Evolutionary conservation across 1,139 yeast genomes (phyloP), one percentile per base, ranked within the genome.

Genomic region (Taphrina confusa): DNA sequence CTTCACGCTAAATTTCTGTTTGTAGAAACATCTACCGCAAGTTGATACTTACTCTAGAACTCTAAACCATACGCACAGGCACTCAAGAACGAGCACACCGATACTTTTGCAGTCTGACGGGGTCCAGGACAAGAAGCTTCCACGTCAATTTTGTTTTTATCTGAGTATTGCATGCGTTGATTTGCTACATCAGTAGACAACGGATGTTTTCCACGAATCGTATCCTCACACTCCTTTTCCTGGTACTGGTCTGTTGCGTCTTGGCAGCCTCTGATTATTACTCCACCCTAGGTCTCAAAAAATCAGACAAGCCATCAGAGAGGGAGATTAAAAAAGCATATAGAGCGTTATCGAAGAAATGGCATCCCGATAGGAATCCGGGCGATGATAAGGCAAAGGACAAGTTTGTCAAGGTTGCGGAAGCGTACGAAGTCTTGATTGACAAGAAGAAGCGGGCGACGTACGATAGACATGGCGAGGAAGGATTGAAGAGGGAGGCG

Each of bases 331-430:
- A 88, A 71, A 82, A 83, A 64, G 96, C 97, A 0, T 92, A 91
- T 72, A 76, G 96, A 66, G 82, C 82, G 63, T 76, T 92, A 65
- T 85, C 94, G 66, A 86, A 90, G 72, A 88, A 87, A 69, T 90
- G 82, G 72, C 98, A 92, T 70, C 98, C 98, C 0, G 98, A 92
- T 72, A 92, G 94, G 75, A 92, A 92, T 69, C 85, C 82, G 3
- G 85, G 83, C 6, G 82, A 85, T 66, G 92, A 87, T 22, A 85
- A 80, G 44, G 95, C 97, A 1, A 91, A 87, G 66, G 85, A 85
- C 61, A 85, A 81, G 73, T 92, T 90, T 72, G 84, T 92, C 57
- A 95, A 90, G 71, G 82, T 92, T 28, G 96, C 96, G 6, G 95
- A 87, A 67, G 97, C 97, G 0, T 92, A 92, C 71, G 97, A 91